Evolutionary conservation across 495 filamentous ascomycete species (phyloP), one percentile per base, ranked within the genome.

Genomic region (Darksidea phi): DNA sequence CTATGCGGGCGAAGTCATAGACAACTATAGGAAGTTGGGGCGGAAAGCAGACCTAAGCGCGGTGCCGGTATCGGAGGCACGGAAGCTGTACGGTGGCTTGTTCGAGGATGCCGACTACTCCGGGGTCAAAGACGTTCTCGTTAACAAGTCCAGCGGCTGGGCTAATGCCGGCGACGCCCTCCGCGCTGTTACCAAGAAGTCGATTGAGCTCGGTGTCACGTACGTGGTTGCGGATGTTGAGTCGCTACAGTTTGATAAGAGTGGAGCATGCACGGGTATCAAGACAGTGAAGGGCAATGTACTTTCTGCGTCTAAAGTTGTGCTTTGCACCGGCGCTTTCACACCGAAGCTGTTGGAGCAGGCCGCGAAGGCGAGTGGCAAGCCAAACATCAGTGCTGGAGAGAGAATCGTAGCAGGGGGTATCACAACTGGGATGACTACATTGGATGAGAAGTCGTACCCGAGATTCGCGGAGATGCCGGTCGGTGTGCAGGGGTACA

Each of bases 101-200:
- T 84, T 84, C 55, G 75, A 75, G 0, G 71, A 78, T 42, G 78
- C 81, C 0, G 77, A 86, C 61, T 84, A 82, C 43, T 74, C 67
- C 0, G 80, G 76, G 4, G 75, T 82, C 0, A 75, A 78, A 54
- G 75, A 80, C 38, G 69, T 77, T 7, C 68, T 78, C 1, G 60
- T 82, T 8, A 86, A 87, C 61, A 70, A 72, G 23, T 76, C 69
- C 11, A 81, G 81, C 72, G 85, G 85, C 0, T 87, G 82, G 81
- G 84, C 80, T 0, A 82, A 80, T n/a, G 85, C 84, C 1, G 81
- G 77, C 37, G 75, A 80, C 45, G 76, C 79, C 13, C 68, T 87
- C 41, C 62, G 70, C 18, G 72, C 71, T 0, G 73, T 78, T 0
- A 81, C 79, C 41, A 70, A 77, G 51, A 70, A 60, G 42, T 79